Evolutionary conservation across 2,329 filamentous ascomycete species (phyloP), one percentile per base, ranked within the genome.

Genomic region (Hymenoscyphus scutula): DNA sequence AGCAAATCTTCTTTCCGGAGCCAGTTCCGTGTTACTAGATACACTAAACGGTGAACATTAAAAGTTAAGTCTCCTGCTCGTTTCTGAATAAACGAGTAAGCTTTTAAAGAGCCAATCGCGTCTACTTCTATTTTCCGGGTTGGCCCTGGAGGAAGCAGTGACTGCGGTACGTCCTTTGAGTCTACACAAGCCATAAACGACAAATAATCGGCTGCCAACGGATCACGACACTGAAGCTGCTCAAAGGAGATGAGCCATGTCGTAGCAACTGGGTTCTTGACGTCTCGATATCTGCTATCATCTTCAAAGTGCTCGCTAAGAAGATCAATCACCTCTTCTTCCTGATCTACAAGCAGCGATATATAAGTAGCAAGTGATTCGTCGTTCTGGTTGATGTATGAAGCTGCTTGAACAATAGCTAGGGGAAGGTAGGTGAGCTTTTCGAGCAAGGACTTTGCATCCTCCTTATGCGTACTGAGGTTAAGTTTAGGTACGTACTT

Each of bases 191-290:
- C 76, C 17, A 78, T 73, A 56, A 79, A 77, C 0, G 70, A 73
- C 0, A 82, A 69, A 41, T 78, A 62, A 0, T 74, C 61, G 38
- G 74, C 75, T 1, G 78, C 78, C 3, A 67, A 37, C 1, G 57
- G 4, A 54, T 77, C 65, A 0, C 29, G 61, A 32, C 65, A 61
- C 23, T 64, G 66, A 27, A 80, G 77, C 32, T 76, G 71, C 17
- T 77, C 67, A 37, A 81, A 78, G 0, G 78, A 79, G 17, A 80
- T 70, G 0, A 77, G 64, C 69, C 74, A 78, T 0, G 78, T 79
- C 72, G 72, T 55, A 61, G 34, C 56, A 2, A 58, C 37, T 27
- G 56, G 56, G 17, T 58, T 58, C 56, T 29, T 58, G 11, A 45
- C 37, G n/a, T 41, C 13, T 11, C 13, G 2, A 41, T 41, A 41